Evolutionary conservation across 179 eudicot genomes (phyloP).

Genomic region (Nepenthes alata): DNA sequence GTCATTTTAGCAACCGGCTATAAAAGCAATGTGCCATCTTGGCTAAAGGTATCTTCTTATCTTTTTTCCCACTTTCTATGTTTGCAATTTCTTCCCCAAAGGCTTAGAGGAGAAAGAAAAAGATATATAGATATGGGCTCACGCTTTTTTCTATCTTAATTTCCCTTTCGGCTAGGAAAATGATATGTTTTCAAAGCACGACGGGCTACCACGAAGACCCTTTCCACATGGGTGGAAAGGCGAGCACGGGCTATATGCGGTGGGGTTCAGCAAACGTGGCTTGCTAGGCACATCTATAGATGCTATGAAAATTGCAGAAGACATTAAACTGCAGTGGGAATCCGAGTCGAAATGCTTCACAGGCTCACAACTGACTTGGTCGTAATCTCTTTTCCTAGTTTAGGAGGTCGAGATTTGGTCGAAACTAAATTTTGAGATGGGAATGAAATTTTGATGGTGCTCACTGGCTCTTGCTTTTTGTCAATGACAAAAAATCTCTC

Average conservation of each 20-base stretch:
- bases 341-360: constrained; percentile 22
- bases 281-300: constrained; percentile 49
- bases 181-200: constrained; percentile 29
- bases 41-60: constrained; percentile 43
- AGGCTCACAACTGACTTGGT: constrained; percentile 4
- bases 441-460: neutral
- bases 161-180: constrained; percentile 17
- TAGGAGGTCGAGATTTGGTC: neutral
- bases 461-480: too few species aligned
- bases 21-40: constrained; percentile 48
- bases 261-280: constrained; percentile 51
- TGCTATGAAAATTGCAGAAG: constrained; percentile 47
- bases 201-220: constrained; percentile 31
- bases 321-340: constrained; percentile 34
- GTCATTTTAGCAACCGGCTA: constrained; percentile 65
- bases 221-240: constrained; percentile 62
- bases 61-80: neutral
- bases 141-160: neutral
- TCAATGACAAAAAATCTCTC: too few species aligned
- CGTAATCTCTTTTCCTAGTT: neutral
- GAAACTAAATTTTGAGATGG: neutral
- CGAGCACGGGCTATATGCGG: constrained; percentile 36
- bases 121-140: too few species aligned
- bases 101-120: too few species aligned
- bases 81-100: neutral